Conservation (phyloP, 768 basidiomycete genomes). For the Pisolithus sp. region DNA sequence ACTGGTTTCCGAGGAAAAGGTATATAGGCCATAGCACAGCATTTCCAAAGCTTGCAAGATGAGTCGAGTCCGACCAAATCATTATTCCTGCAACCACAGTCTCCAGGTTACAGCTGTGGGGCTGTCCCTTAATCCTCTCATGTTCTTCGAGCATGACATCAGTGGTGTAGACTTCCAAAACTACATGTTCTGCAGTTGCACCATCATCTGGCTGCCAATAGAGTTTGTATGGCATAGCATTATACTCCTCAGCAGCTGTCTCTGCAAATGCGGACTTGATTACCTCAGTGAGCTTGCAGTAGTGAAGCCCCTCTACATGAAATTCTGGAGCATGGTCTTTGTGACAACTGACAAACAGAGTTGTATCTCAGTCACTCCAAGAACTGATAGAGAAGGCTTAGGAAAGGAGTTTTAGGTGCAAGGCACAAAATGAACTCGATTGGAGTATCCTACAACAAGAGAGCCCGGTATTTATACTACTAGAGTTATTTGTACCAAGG, state of each 20-base stretch:
- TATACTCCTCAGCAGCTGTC: background rate
- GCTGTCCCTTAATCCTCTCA: background rate
- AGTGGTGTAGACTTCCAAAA: background rate
- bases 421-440: too few species aligned
- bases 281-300: background rate
- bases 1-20: slow-evolving; percentile 11
- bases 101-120: slow-evolving; percentile 9
- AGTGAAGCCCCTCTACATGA: background rate
- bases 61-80: slow-evolving; percentile 22
- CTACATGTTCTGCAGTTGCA: background rate
- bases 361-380: too few species aligned
- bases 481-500: too few species aligned
- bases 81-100: slow-evolving; percentile 14
- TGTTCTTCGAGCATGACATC: background rate
- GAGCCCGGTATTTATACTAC: too few species aligned
- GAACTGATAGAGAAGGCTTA: too few species aligned
- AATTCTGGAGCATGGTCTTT: background rate
- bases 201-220: slow-evolving; percentile 1
- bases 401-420: too few species aligned
- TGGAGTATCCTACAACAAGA: too few species aligned
- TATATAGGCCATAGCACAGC: slow-evolving; percentile 12
- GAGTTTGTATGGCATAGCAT: background rate
- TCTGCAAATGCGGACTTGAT: background rate
- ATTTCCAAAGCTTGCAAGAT: slow-evolving; percentile 17
- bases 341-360: too few species aligned